Conservation (phyloP, 306 rosid genomes). For the Cucumis hystrix region DNA sequence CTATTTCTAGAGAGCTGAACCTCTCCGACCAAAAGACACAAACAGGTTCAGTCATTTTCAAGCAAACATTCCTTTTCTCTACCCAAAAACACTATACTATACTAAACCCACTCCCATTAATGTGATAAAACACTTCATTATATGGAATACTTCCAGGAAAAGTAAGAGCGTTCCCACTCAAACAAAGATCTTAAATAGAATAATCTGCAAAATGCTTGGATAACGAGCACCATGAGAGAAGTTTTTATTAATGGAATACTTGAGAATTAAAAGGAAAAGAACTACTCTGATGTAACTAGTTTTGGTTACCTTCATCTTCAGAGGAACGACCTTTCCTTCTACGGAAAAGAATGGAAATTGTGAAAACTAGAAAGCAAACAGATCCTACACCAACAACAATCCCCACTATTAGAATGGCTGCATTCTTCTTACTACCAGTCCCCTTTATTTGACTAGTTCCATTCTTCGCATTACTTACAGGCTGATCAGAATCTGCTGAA, state of each 20-base stretch:
- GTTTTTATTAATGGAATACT: no score
- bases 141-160: not conserved
- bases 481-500: slow-evolving; percentile 26
- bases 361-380: slow-evolving; percentile 17
- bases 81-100: no score
- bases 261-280: not conserved
- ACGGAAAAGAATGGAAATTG: slow-evolving; percentile 14
- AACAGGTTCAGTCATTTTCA: no score
- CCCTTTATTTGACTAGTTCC: slow-evolving; percentile 10
- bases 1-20: no score
- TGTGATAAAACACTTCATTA: not conserved
- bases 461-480: not conserved
- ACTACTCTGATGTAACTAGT: not conserved
- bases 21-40: no score
- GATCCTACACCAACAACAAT: slow-evolving; percentile 45
- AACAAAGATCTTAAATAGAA: no score
- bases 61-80: no score
- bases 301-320: slow-evolving; percentile 37
- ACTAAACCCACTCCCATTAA: not conserved
- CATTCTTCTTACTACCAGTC: not conserved
- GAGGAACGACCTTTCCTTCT: slow-evolving; percentile 26
- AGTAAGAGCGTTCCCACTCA: no score
- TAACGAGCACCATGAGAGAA: no score
- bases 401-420: slow-evolving; percentile 36
- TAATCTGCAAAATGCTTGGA: no score